phyloP scores from a whole-genome alignment of 2,329 filamentous ascomycete genomes.

The Xylariaceae sp. region DNA sequence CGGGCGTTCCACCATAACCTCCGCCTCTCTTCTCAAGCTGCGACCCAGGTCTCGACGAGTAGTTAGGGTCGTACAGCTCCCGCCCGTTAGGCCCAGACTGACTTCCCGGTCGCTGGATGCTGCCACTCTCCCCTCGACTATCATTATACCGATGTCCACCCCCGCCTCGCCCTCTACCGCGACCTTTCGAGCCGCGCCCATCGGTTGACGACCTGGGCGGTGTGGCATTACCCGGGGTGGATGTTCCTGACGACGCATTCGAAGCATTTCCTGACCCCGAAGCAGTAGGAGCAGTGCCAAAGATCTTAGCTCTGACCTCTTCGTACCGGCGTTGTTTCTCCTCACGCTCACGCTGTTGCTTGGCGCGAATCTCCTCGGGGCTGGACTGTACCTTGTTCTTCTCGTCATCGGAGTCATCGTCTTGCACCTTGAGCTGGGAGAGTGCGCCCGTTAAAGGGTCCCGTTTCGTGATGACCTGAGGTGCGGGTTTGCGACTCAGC shows the following conservation, averaged over 20 bases:
- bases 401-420: constrained; percentile 70
- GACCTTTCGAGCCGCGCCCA: constrained; percentile 56
- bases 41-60: constrained; percentile 67
- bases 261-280: constrained; percentile 34
- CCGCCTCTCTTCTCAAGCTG: constrained; percentile 50
- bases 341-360: constrained; percentile 79
- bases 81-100: constrained; percentile 48
- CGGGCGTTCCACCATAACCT: constrained; percentile 45
- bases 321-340: constrained; percentile 92
- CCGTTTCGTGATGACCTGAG: constrained; percentile 62
- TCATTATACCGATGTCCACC: constrained; percentile 43
- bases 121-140: constrained; percentile 29
- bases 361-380: constrained; percentile 77
- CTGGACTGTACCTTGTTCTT: constrained; percentile 67
- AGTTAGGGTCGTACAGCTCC: constrained; percentile 81
- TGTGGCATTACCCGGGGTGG: constrained; percentile 66
- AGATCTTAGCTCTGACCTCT: constrained; percentile 81
- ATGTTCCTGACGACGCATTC: constrained; percentile 58
- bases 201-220: constrained; percentile 56
- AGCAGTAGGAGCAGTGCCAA: constrained; percentile 45
- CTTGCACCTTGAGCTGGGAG: constrained; percentile 52
- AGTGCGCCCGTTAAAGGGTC: constrained; percentile 58
- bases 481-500: constrained; percentile 78
- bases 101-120: constrained; percentile 37
- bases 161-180: constrained; percentile 52